These are phyloP conservation scores for Acanthamoeba healyi DNA, from an alignment of 208 protist species.

Conservation along the genomic window DNA sequence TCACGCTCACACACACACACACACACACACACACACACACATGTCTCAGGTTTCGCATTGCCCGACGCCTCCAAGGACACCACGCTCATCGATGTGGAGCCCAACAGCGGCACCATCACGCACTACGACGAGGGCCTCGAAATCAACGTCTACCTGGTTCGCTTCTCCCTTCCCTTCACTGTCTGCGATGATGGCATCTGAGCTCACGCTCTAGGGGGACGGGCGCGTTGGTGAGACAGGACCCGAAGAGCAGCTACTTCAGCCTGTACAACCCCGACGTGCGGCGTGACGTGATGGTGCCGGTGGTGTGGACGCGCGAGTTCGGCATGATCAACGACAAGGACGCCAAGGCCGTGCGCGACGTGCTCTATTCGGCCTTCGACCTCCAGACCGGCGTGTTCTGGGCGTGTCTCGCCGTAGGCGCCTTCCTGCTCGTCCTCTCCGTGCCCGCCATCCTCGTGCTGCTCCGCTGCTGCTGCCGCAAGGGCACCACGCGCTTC, in stretches of 20 bases:
- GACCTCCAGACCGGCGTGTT: not conserved
- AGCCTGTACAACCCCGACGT: conserved; percentile 22
- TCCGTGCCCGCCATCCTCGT: not conserved
- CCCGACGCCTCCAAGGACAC: not conserved
- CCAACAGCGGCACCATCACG: conserved; percentile 45
- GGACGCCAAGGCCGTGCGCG: conserved; percentile 10
- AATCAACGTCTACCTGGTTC: conserved; percentile 69
- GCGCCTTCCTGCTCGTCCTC: conserved; percentile 37
- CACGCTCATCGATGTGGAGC: conserved; percentile 69
- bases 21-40: not conserved
- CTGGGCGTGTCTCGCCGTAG: not conserved
- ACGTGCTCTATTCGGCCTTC: conserved; percentile 21
- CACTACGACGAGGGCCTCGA: conserved; percentile 70
- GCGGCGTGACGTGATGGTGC: conserved; percentile 18
- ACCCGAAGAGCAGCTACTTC: conserved; percentile 54
- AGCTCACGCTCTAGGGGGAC: not conserved
- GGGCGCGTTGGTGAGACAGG: not conserved
- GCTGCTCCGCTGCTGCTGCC: conserved; percentile 3
- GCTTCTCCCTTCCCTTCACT: not conserved
- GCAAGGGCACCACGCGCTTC: not conserved
- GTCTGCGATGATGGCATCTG: not conserved
- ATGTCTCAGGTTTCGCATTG: not conserved
- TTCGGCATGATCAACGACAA: conserved; percentile 38
- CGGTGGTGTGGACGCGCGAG: conserved; percentile 41
- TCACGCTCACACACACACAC: too few species aligned